Base-by-base conservation (phyloP, 2,329 filamentous ascomycete genomes). In the Phyllosticta citribraziliensis region DNA sequence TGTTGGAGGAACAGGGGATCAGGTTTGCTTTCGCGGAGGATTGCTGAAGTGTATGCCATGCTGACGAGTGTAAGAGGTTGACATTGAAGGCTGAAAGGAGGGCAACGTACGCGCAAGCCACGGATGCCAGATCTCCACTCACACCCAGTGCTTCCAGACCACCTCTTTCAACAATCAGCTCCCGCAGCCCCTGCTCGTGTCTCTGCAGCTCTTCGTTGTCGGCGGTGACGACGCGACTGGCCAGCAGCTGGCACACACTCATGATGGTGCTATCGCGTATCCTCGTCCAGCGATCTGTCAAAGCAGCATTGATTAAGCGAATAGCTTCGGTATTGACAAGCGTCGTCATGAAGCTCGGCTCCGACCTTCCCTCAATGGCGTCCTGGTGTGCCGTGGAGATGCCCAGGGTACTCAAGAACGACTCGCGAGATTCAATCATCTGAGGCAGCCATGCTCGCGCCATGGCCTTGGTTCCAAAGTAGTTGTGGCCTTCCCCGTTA, bases 341-440 rank as follows among this genome's bases (percentile, higher is more conserved):
- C 5, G 67, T 67, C 5, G 67, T 57, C 4, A 71, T 72, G 51
- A 68, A 66, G 2, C 72, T 53, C 56, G 70, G 74, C 57, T 74
- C 70, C 2, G 65, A 40, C 1, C 62, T 58, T 3, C 67, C 65
- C 5, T 67, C 52, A 19, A 73, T 64, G 2, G 70, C 69, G 57
- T 74, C 73, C 12, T 68, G 60, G 54, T 74, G 70, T 8, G 69
- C 67, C 0, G 72, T 69, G 8, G 73, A 70, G 40, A 72, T 67
- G 60, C 69, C 70, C 11, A 75, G 64, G 0, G 72, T 74, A 52
- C 72, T 74, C 2, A 75, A 68, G 53, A 72, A 75, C 0, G 72
- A 69, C 22, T 73, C 72, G 11, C 69, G 65, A 9, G 69, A 63
- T 12, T 66, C 66, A 33, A 74, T 67, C 4, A 73, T 68, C 17